These are phyloP conservation scores for Picochlorum sp. DNA, from an alignment of 139 green algal genomes.

Conservation along the genomic window DNA sequence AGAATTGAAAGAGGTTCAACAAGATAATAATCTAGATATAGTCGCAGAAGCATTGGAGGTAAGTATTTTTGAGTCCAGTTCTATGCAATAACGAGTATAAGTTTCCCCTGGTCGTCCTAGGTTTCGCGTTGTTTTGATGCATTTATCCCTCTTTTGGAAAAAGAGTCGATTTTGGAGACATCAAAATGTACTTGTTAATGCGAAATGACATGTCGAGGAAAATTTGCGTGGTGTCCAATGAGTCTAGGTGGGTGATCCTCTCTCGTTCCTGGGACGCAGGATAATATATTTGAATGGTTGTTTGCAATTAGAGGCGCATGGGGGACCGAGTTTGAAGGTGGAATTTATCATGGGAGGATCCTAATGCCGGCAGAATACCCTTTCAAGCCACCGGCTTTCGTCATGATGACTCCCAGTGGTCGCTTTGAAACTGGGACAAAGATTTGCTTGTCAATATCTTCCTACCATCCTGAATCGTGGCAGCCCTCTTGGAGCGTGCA, in stretches of 20 bases:
- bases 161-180: too few species aligned
- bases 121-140: neutral
- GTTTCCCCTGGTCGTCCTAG: neutral
- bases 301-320: slow-evolving; percentile 84
- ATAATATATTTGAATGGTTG: slow-evolving; percentile 98
- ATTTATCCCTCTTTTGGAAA: neutral
- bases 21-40: slow-evolving; percentile 51
- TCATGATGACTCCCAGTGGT: slow-evolving; percentile 86
- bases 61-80: too few species aligned
- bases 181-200: too few species aligned
- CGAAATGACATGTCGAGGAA: too few species aligned
- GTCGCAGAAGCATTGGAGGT: slow-evolving; percentile 72
- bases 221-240: too few species aligned
- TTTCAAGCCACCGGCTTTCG: slow-evolving; percentile 94
- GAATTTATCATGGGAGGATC: slow-evolving; percentile 96
- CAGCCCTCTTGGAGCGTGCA: slow-evolving; percentile 94
- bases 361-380: slow-evolving; percentile 94
- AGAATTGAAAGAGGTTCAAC: slow-evolving; percentile 77
- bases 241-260: neutral
- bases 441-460: slow-evolving; percentile 95
- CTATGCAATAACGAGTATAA: neutral
- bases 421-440: slow-evolving; percentile 78
- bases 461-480: slow-evolving; percentile 93
- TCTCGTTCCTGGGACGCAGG: slow-evolving; percentile 31
- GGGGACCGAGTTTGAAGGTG: slow-evolving; percentile 91